Evolutionary conservation across 83 land plant genomes (phyloP).

Genomic region (Thuja plicata): DNA sequence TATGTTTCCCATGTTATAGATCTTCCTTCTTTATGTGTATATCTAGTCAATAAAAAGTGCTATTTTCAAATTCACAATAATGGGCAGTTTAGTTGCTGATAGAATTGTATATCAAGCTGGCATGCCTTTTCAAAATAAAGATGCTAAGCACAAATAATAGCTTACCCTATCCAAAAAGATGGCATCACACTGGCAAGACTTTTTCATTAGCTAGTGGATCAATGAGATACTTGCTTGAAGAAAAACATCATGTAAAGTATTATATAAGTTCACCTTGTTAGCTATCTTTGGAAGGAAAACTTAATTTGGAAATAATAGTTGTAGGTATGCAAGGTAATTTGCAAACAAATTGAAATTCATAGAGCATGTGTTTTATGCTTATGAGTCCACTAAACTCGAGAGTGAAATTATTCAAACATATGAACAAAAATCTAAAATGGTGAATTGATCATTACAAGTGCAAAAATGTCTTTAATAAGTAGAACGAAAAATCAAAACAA

Average conservation of each 20-base stretch:
- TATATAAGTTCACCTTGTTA: neutral
- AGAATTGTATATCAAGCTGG: neutral
- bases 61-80: neutral
- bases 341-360: neutral
- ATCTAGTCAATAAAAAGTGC: neutral
- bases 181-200: slow-evolving; percentile 70
- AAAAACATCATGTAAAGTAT: neutral
- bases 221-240: slow-evolving; percentile 60
- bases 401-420: neutral
- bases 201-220: slow-evolving; percentile 74
- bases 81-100: neutral
- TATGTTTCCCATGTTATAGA: neutral
- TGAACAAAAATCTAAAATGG: neutral
- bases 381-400: neutral
- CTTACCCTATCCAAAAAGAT: slow-evolving; percentile 81
- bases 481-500: neutral
- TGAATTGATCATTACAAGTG: neutral
- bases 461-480: neutral
- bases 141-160: neutral
- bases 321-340: neutral
- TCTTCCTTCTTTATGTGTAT: neutral
- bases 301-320: neutral
- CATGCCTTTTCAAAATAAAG: neutral
- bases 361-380: neutral
- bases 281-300: neutral